Conservation (phyloP, 176 grass and related monocot genomes). For the Bonia amplexicaulis region DNA sequence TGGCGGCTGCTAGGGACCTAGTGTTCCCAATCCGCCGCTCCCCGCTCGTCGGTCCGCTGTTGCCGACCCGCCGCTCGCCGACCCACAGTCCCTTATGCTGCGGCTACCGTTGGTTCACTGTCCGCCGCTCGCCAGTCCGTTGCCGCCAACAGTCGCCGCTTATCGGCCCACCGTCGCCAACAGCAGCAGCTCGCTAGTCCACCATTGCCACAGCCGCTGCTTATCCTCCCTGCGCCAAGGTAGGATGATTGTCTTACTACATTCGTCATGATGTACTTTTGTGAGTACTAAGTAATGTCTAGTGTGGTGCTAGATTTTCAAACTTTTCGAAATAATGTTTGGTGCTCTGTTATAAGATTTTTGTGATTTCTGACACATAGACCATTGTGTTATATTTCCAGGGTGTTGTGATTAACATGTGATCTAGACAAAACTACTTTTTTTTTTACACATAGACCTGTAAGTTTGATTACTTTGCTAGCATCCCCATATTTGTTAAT, state of each 20-base stretch:
- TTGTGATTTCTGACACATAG: background rate
- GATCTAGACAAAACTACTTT: background rate
- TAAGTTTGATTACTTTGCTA: background rate
- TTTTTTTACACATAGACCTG: background rate
- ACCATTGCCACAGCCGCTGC: too few species aligned
- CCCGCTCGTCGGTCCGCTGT: too few species aligned
- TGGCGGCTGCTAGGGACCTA: too few species aligned
- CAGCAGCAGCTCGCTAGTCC: too few species aligned
- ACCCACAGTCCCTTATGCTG: too few species aligned
- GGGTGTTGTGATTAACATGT: background rate
- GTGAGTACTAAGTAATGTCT: background rate
- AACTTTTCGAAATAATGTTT: background rate
- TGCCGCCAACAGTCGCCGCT: too few species aligned
- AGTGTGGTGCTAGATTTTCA: background rate
- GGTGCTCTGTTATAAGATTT: background rate
- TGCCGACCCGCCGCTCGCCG: too few species aligned
- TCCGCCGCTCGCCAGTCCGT: too few species aligned
- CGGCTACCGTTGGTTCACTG: too few species aligned
- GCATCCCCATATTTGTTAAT: background rate
- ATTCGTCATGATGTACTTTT: background rate
- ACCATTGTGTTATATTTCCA: background rate
- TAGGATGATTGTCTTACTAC: background rate
- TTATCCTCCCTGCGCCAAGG: conserved; percentile 29
- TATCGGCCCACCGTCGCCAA: too few species aligned
- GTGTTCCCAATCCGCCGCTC: too few species aligned